Percentiles rank a stretch among this genome's conserved stretches.
Evolutionary conservation across 2,329 filamentous ascomycete species (phyloP).

Genomic region (Ascochyta fabae): DNA sequence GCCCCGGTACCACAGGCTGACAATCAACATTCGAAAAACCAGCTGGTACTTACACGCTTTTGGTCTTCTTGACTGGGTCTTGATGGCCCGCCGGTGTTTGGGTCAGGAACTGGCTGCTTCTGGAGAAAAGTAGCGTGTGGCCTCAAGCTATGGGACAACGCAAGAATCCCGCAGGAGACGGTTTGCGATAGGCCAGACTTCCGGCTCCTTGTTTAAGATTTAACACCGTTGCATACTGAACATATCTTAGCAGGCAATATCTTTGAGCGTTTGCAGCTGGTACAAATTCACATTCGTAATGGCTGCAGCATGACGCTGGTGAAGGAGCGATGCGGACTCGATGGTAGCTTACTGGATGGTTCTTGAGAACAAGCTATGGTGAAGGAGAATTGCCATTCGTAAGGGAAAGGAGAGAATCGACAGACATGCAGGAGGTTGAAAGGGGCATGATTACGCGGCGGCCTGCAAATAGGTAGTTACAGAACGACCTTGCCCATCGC

Average conservation of each 20-base stretch:
- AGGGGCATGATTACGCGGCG: background rate
- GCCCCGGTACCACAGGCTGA: background rate
- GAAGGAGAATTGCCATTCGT: background rate
- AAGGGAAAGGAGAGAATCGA: background rate
- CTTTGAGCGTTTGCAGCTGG: conserved; percentile 1
- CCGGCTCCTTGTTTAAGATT: background rate
- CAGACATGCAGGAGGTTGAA: background rate
- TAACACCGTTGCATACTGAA: conserved; percentile 1
- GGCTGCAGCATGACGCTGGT: conserved; percentile 4
- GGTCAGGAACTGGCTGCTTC: background rate
- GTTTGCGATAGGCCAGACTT: conserved; percentile 1
- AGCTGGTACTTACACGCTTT: background rate
- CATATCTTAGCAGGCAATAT: background rate
- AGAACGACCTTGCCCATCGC: too few relatives aligned
- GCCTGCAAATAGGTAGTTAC: too few relatives aligned
- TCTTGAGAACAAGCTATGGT: conserved; percentile 3
- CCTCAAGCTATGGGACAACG: conserved; percentile 2
- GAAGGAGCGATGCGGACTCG: background rate
- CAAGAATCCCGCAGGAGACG: conserved; percentile 4
- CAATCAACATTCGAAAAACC: background rate
- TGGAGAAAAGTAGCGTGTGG: conserved; percentile 1
- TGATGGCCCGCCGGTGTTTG: background rate
- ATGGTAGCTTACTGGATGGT: background rate
- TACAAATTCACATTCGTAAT: conserved; percentile 2
- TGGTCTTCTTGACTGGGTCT: background rate